phyloP scores from a whole-genome alignment of 306 rosid species.

The Quercus variabilis region DNA sequence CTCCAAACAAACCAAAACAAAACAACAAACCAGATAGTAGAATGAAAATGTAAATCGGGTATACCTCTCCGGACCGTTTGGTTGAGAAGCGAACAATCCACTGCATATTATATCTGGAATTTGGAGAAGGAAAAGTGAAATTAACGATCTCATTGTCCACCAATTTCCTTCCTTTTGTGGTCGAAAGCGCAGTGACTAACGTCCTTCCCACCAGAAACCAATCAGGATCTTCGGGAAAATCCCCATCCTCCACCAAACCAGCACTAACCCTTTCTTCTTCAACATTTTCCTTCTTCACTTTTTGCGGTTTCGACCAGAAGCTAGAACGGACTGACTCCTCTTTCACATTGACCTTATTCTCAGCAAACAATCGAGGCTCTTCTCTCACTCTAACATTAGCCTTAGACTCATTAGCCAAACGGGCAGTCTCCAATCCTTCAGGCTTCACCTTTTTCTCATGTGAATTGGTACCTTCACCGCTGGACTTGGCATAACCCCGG shows the following conservation, averaged over 20 bases:
- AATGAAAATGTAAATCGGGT: neutral
- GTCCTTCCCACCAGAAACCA: conserved; percentile 71
- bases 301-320: neutral
- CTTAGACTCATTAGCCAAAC: neutral
- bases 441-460: neutral
- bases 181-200: conserved; percentile 53
- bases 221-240: conserved; percentile 52
- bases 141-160: conserved; percentile 75
- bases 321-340: conserved; percentile 4
- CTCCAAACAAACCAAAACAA: neutral
- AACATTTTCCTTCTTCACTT: conserved; percentile 14
- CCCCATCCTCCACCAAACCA: conserved; percentile 58
- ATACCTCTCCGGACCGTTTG: conserved; percentile 69
- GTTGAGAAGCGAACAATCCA: conserved; percentile 84
- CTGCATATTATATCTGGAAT: conserved; percentile 26
- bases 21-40: neutral
- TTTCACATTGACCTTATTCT: conserved; percentile 1
- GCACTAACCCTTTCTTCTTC: conserved; percentile 19
- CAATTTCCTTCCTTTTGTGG: conserved; percentile 59
- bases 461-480: neutral
- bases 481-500: neutral
- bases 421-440: neutral
- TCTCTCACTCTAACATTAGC: conserved; percentile 6
- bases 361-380: conserved; percentile 10
- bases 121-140: conserved; percentile 39